phyloP scores from a whole-genome alignment of 2,329 filamentous ascomycete species.

The Ceratocystis variospora region DNA sequence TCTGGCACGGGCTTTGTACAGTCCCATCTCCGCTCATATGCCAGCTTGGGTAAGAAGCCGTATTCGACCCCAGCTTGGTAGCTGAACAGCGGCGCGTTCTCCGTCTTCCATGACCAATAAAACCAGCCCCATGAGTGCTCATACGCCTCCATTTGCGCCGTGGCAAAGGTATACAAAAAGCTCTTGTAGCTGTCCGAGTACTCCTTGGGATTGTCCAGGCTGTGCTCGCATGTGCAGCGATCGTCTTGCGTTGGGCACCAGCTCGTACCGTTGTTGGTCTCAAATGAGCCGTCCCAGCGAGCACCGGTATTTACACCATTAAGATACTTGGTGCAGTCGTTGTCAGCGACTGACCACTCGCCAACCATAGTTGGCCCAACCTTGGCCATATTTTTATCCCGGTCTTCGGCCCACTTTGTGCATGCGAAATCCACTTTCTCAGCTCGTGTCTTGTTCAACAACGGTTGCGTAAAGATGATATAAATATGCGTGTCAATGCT shows the following conservation, averaged over 20 bases:
- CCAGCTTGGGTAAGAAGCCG: constrained; percentile 48
- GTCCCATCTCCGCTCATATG: constrained; percentile 39
- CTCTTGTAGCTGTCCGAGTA: constrained; percentile 43
- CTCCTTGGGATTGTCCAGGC: constrained; percentile 32
- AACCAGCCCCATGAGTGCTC: constrained; percentile 67
- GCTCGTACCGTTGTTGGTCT: constrained; percentile 38
- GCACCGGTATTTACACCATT: constrained; percentile 59
- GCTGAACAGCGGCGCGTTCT: constrained; percentile 60
- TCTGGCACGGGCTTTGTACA: constrained; percentile 28
- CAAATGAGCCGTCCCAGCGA: constrained; percentile 59
- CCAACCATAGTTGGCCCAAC: constrained; percentile 64
- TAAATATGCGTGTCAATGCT: constrained; percentile 70
- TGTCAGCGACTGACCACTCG: constrained; percentile 67
- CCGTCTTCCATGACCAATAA: constrained; percentile 72
- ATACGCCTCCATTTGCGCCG: constrained; percentile 63
- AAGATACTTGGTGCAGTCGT: constrained; percentile 43
- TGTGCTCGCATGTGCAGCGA: constrained; percentile 45
- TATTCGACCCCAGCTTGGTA: constrained; percentile 47
- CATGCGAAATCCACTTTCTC: constrained; percentile 58
- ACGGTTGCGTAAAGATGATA: constrained; percentile 59
- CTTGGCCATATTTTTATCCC: constrained; percentile 31
- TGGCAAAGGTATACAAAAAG: constrained; percentile 56
- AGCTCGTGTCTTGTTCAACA: constrained; percentile 50
- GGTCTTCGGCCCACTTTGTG: constrained; percentile 47
- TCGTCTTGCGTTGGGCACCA: constrained; percentile 42